Conservation (phyloP, 1,139 yeast species). For the Lodderomyces elongisporus region DNA sequence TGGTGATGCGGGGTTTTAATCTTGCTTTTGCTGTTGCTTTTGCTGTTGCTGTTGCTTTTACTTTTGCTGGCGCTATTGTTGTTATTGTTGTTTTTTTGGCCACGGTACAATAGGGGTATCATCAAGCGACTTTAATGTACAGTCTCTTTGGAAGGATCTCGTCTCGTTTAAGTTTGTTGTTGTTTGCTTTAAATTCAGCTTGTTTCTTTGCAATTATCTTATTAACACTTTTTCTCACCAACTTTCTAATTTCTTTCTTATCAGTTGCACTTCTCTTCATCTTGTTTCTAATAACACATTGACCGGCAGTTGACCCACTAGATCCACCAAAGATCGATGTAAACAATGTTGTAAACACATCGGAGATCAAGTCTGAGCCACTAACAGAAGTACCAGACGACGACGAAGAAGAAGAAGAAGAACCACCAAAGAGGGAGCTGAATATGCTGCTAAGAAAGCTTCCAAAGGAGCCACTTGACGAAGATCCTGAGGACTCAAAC, state of each 20-base stretch:
- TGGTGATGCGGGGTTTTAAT: too few relatives aligned
- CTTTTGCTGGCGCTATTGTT: neutral
- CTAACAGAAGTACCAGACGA: slow-evolving; percentile 3
- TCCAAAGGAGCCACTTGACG: slow-evolving; percentile 12
- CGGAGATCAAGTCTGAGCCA: slow-evolving; percentile 8
- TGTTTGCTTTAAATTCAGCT: slow-evolving; percentile 4
- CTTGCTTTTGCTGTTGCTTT: too few relatives aligned
- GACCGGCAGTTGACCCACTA: slow-evolving; percentile 9
- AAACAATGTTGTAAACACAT: slow-evolving; percentile 9
- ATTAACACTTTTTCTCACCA: slow-evolving; percentile 16
- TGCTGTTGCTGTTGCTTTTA: too few relatives aligned
- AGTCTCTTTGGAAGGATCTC: neutral
- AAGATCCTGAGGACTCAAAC: slow-evolving; percentile 14
- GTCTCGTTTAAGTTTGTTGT: slow-evolving; percentile 7
- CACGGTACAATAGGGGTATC: too few relatives aligned
- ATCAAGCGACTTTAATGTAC: neutral
- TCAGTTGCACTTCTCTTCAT: slow-evolving; percentile 10
- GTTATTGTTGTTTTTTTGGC: neutral
- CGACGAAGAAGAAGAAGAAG: too few relatives aligned
- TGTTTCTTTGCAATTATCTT: slow-evolving; percentile 9
- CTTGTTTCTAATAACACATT: slow-evolving; percentile 6
- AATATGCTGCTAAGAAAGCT: slow-evolving; percentile 10
- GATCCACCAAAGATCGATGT: slow-evolving; percentile 11
- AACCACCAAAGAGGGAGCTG: slow-evolving; percentile 7
- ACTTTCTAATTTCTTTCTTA: slow-evolving; percentile 18